These are phyloP conservation scores for Aspergillus nidulans DNA, from an alignment of 495 filamentous ascomycete genomes.

Conservation along the genomic window DNA sequence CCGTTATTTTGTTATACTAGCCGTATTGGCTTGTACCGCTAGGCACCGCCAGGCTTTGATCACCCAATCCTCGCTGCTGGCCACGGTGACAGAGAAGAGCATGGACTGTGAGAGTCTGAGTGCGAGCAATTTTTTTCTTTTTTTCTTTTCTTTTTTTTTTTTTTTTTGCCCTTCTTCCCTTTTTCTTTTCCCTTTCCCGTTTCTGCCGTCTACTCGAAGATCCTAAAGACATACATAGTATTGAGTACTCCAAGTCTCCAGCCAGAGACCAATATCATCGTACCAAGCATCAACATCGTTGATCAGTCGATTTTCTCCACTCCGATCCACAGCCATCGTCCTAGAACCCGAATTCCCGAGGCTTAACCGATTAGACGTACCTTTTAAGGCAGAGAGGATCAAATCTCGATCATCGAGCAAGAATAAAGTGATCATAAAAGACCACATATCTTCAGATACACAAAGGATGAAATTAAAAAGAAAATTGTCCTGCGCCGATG, in stretches of 20 bases:
- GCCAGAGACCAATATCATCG: not conserved
- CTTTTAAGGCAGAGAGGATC: not conserved
- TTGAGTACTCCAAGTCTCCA: too few species aligned
- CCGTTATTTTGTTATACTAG: constrained; percentile 15
- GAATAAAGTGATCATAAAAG: not conserved
- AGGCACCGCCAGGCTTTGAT: constrained; percentile 14
- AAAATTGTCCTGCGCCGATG: constrained; percentile 1
- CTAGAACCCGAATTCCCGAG: not conserved
- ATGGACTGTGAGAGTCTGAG: not conserved
- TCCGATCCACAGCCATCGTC: not conserved
- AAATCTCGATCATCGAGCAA: not conserved
- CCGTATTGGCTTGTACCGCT: constrained; percentile 6
- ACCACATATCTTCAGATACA: not conserved
- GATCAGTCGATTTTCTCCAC: not conserved
- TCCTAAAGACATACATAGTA: not conserved
- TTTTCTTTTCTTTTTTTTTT: not conserved
- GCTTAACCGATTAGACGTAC: not conserved
- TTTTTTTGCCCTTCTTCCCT: too few species aligned
- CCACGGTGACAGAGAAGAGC: not conserved
- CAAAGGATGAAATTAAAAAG: constrained; percentile 6
- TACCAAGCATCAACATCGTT: not conserved
- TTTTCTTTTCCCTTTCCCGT: too few species aligned
- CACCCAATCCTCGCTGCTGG: constrained; percentile 2
- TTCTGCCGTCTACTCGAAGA: too few species aligned
- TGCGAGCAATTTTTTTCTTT: not conserved